Conservation (phyloP, 2,329 filamentous ascomycete genomes). For the Biscogniauxia sp. region DNA sequence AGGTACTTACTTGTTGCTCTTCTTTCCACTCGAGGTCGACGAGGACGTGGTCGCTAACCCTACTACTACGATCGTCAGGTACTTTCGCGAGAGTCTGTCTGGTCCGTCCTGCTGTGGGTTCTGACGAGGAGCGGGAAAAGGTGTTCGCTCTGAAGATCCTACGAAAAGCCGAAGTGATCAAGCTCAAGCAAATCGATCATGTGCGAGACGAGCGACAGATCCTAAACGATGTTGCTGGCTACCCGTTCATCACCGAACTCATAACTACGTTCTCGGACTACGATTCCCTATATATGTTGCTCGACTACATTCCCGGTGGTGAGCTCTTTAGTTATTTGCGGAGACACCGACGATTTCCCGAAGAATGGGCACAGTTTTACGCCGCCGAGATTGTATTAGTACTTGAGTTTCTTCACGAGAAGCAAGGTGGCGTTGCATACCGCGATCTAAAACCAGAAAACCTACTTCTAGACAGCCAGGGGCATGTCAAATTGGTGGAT, state of each 20-base stretch:
- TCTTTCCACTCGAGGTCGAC: not conserved
- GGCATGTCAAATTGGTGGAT: slow-evolving; percentile 80
- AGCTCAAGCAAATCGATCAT: slow-evolving; percentile 83
- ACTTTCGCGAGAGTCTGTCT: slow-evolving; percentile 83
- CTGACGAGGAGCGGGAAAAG: slow-evolving; percentile 54
- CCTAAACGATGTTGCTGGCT: slow-evolving; percentile 72
- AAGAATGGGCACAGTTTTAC: slow-evolving; percentile 76
- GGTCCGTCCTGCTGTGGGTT: slow-evolving; percentile 60
- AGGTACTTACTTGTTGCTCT: slow-evolving; percentile 24
- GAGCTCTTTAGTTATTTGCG: slow-evolving; percentile 83
- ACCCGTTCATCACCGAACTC: slow-evolving; percentile 81
- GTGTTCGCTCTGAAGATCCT: slow-evolving; percentile 84
- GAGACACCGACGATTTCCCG: slow-evolving; percentile 74
- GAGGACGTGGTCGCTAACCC: not conserved
- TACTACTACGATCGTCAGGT: slow-evolving; percentile 42
- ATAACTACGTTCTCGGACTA: slow-evolving; percentile 76
- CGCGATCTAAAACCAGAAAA: slow-evolving; percentile 83
- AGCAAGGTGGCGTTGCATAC: slow-evolving; percentile 74
- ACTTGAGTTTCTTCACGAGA: slow-evolving; percentile 76
- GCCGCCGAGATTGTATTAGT: slow-evolving; percentile 81
- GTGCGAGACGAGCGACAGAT: slow-evolving; percentile 80
- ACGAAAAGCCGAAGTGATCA: slow-evolving; percentile 69
- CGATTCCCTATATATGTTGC: slow-evolving; percentile 78
- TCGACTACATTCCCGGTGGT: slow-evolving; percentile 80
- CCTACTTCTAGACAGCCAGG: slow-evolving; percentile 71